Conservation (phyloP, 805 yeast species). For the Wickerhamomyces ciferrii region DNA sequence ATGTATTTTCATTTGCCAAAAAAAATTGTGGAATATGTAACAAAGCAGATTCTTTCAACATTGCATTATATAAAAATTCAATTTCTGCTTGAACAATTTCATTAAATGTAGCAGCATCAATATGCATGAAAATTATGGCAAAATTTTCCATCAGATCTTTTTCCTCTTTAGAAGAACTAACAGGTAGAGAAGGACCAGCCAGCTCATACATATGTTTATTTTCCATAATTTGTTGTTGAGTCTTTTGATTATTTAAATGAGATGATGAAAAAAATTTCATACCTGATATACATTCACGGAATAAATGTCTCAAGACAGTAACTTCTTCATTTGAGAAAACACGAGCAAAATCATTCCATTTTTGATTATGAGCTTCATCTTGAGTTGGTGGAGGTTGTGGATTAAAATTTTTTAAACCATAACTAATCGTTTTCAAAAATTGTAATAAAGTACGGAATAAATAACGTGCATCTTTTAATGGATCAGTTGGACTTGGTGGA, state of each 20-base stretch:
- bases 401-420: slow-evolving; percentile 84
- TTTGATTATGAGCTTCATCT: slow-evolving; percentile 41
- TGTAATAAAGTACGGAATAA: slow-evolving; percentile 85
- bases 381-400: slow-evolving; percentile 65
- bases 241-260: slow-evolving; percentile 19
- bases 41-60: slow-evolving; percentile 78
- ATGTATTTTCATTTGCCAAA: slow-evolving; percentile 89
- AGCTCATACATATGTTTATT: slow-evolving; percentile 45
- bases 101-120: slow-evolving; percentile 93
- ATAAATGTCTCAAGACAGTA: slow-evolving; percentile 65
- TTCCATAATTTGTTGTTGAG: slow-evolving; percentile 18
- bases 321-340: slow-evolving; percentile 83
- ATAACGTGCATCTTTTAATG: slow-evolving; percentile 82
- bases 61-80: slow-evolving; percentile 68
- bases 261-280: slow-evolving; percentile 64
- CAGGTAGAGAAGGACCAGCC: slow-evolving; percentile 78
- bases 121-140: slow-evolving; percentile 88
- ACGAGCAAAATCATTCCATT: slow-evolving; percentile 85
- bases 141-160: slow-evolving; percentile 94
- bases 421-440: slow-evolving; percentile 83
- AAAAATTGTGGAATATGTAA: slow-evolving; percentile 92
- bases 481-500: slow-evolving; percentile 48
- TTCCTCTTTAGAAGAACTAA: slow-evolving; percentile 86
- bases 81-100: slow-evolving; percentile 84
- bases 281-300: slow-evolving; percentile 81